phyloP scores from a whole-genome alignment of 2,329 filamentous ascomycete genomes.

The Plectosphaerella plurivora region DNA sequence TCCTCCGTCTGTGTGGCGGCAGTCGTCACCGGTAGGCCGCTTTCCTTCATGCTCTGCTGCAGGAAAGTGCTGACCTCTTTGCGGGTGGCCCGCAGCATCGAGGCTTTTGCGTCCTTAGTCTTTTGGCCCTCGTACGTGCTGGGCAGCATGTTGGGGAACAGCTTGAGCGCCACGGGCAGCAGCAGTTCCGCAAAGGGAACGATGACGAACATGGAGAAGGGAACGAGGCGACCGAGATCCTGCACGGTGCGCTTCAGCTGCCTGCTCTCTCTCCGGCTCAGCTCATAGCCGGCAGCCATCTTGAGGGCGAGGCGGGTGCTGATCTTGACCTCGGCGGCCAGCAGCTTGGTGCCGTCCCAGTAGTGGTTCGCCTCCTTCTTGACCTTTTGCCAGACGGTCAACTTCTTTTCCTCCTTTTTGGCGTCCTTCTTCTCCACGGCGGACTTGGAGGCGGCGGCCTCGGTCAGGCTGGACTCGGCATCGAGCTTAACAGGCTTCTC shows the following conservation, averaged over 20 bases:
- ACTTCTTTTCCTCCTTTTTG: constrained; percentile 73
- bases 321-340: constrained; percentile 89
- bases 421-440: constrained; percentile 54
- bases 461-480: constrained; percentile 45
- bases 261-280: constrained; percentile 87
- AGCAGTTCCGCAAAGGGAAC: constrained; percentile 94
- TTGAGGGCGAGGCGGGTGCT: constrained; percentile 88
- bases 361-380: constrained; percentile 94
- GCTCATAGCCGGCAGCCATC: constrained; percentile 97
- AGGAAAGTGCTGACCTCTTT: constrained; percentile 93
- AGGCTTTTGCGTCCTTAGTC: constrained; percentile 84
- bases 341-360: constrained; percentile 96
- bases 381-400: constrained; percentile 86
- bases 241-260: constrained; percentile 92
- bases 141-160: constrained; percentile 96
- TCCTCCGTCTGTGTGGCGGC: constrained; percentile 87
- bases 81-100: constrained; percentile 73
- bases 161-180: constrained; percentile 82
- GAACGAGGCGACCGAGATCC: constrained; percentile 86
- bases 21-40: constrained; percentile 81
- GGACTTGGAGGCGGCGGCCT: constrained; percentile 61
- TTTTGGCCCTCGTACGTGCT: constrained; percentile 95
- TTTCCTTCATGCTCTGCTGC: constrained; percentile 83
- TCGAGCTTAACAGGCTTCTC: constrained; percentile 31
- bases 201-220: constrained; percentile 95